Conservation (phyloP, 352 stramenopile species). For the Globisporangium viniferum region DNA sequence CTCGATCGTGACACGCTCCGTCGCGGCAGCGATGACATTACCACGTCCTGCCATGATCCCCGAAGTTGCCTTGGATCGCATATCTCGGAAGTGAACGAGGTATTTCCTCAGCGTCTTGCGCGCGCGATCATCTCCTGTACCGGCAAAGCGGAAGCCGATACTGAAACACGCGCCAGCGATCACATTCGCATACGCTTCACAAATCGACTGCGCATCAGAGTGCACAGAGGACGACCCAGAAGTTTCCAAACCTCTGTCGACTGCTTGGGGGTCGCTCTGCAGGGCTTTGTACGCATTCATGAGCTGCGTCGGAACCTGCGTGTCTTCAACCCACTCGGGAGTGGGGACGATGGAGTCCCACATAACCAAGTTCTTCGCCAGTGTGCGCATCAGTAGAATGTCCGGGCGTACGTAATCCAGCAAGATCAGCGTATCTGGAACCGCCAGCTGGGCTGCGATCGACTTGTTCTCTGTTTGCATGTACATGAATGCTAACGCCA, state of each 20-base stretch:
- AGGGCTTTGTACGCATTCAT: conserved; percentile 44
- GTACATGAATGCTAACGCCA: conserved; percentile 97
- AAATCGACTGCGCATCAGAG: conserved; percentile 87
- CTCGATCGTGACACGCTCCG: conserved; percentile 89
- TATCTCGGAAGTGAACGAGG: conserved; percentile 73
- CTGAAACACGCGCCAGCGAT: conserved; percentile 94
- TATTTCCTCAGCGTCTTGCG: conserved; percentile 59
- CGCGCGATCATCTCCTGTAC: conserved; percentile 65
- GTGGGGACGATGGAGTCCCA: conserved; percentile 93
- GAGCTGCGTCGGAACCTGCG: conserved; percentile 59
- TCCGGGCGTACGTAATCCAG: conserved; percentile 96
- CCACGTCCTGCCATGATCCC: conserved; percentile 23
- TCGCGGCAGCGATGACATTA: conserved; percentile 52
- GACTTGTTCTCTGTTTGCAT: conserved; percentile 90
- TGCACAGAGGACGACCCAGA: conserved; percentile 21
- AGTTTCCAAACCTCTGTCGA: conserved; percentile 9
- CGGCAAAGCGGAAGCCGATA: conserved; percentile 94
- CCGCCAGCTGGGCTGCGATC: conserved; percentile 77
- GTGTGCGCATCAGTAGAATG: conserved; percentile 91
- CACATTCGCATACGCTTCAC: conserved; percentile 94
- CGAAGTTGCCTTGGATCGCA: conserved; percentile 43
- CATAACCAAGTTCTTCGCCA: conserved; percentile 93
- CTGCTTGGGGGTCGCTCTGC: background rate
- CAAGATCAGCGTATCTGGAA: conserved; percentile 94
- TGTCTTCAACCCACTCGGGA: conserved; percentile 85